phyloP scores from a whole-genome alignment of 2,329 filamentous ascomycete species.

The Stemphylium beticola region DNA sequence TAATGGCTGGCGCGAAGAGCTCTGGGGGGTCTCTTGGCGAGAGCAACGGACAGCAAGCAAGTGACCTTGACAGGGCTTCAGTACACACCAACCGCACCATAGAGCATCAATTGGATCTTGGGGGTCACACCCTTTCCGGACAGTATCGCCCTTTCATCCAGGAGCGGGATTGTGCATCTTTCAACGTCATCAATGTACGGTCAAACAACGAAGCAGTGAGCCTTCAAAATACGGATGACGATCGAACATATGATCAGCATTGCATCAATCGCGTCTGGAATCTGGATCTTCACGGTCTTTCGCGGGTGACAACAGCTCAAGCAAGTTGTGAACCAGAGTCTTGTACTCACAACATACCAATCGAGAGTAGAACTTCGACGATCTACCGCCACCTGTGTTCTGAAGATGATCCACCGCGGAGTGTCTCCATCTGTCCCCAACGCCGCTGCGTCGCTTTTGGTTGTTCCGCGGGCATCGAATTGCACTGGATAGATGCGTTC shows the following conservation, averaged over 20 bases:
- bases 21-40: conserved; percentile 19
- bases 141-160: conserved; percentile 2
- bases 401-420: conserved; percentile 67
- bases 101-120: not conserved
- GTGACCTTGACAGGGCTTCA: conserved; percentile 14
- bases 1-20: not conserved
- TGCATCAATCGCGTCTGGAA: conserved; percentile 43
- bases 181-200: conserved; percentile 37
- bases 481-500: conserved; percentile 64
- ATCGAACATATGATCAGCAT: conserved; percentile 28
- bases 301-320: not conserved
- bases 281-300: conserved; percentile 24
- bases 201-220: conserved; percentile 29
- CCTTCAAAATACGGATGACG: conserved; percentile 32
- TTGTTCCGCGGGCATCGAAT: conserved; percentile 66
- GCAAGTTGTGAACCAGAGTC: not conserved
- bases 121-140: not conserved
- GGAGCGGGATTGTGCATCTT: conserved; percentile 7
- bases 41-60: conserved; percentile 12
- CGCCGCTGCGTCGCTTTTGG: conserved; percentile 70
- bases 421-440: conserved; percentile 69
- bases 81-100: conserved; percentile 15
- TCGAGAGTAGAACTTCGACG: conserved; percentile 30
- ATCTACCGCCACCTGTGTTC: conserved; percentile 63
- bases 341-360: conserved; percentile 25